These are phyloP conservation scores for Dillenia turbinata DNA, from an alignment of 164 flowering plant species.

Conservation along the genomic window DNA sequence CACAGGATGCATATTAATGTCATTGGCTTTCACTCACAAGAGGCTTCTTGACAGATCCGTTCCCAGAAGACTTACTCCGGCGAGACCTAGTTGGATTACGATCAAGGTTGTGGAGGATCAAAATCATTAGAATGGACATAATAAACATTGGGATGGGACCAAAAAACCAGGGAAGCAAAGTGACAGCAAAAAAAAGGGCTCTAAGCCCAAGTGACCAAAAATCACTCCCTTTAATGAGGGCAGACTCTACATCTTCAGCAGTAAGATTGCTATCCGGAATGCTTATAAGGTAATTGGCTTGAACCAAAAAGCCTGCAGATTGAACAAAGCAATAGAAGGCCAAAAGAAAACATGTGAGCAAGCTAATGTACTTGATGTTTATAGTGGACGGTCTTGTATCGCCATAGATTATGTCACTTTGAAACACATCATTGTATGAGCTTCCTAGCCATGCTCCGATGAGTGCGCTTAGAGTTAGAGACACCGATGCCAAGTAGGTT, in stretches of 20 bases:
- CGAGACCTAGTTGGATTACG: constrained; percentile 27
- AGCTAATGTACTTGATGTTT: constrained; percentile 49
- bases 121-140: constrained; percentile 31
- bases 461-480: constrained; percentile 43
- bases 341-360: constrained; percentile 42
- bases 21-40: too few species aligned
- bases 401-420: constrained; percentile 35
- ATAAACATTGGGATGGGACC: constrained; percentile 58
- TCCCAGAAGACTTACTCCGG: constrained; percentile 1
- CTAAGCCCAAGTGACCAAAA: constrained; percentile 59
- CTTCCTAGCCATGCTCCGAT: constrained; percentile 50
- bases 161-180: constrained; percentile 50
- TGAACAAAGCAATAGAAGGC: constrained; percentile 51
- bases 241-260: constrained; percentile 21
- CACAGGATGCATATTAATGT: too few species aligned
- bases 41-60: too few species aligned
- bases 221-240: constrained; percentile 41
- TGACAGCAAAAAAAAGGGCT: constrained; percentile 45
- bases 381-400: constrained; percentile 40
- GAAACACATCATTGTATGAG: constrained; percentile 19
- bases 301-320: constrained; percentile 37
- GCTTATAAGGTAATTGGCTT: constrained; percentile 45
- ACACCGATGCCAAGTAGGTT: constrained; percentile 37
- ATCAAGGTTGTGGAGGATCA: constrained; percentile 32
- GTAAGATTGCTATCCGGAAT: constrained; percentile 23